Evolutionary conservation across 1,284 basidiomycete species (phyloP), one percentile per base, ranked within the genome.

Genomic region (Leccinum solheimii): DNA sequence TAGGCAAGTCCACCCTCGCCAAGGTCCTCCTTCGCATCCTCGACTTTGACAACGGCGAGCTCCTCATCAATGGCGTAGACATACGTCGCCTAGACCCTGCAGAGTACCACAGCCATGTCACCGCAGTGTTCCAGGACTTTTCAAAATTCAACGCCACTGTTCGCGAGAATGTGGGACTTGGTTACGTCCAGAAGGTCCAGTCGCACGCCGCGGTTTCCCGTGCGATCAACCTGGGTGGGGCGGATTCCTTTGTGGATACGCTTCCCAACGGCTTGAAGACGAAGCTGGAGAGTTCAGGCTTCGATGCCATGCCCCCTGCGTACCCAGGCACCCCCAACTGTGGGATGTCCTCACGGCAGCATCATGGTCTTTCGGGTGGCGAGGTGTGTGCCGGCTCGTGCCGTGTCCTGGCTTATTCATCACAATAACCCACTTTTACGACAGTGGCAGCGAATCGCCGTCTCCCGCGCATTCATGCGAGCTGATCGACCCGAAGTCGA

Each of bases 361-460:
- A 80, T 64, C 86, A 90, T 72, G 89, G 88, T 36, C 75, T 92
- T 56, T 92, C 90, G 19, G 90, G 90, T 55, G 90, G 90, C 65
- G 89, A 92, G 80, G 90, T 90, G 74, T 64, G 82, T 70, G 19
- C 43, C 43, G 43, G 19, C 43, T 45, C 11, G 43, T 45, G 45
- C 45, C 34, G 3, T 56, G 32, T 48, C 61, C 13, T 55, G 55
- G 56, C 60, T 62, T 58, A 62, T 43, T 62, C 56, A 64, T 62
- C 63, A 68, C 69, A 63, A 59, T 58, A 66, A 63, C 57, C 65
- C 36, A 60, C 59, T 58, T 43, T 61, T 65, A 69, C 63, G 65
- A 36, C 76, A 94, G 88, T 94, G 92, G 92, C 92, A 94, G 78
- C 81, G 90, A 67, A 82, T 94, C 63, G 91, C 92, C 13, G 82